Evolutionary conservation across 208 protist species (phyloP), one percentile per base, ranked within the genome.

Genomic region (Acanthamoeba castellanii): DNA sequence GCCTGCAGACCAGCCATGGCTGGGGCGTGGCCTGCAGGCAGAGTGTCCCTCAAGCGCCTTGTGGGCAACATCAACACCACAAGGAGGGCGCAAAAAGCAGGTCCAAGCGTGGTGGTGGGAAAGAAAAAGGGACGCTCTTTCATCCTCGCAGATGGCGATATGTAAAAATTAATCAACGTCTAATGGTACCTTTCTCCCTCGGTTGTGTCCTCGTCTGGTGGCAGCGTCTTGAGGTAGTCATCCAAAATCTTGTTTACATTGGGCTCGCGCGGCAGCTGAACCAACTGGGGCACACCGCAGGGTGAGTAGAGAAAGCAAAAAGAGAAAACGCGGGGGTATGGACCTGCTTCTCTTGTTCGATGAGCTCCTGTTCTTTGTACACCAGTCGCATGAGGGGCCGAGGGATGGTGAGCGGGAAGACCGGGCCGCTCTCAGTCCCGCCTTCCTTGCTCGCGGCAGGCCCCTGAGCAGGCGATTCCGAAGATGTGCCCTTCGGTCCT

Each of bases 221-320:
- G 81, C n/a, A 88, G 50, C 6, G 81, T 88, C 20, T 22, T 14
- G 16, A 88, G 52, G 27, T 88, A 88, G 22, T 61, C 50, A 30
- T 88, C 81, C 22, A 88, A 45, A 45, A 88, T 88, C 50, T 64
- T 57, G 52, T 88, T 88, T n/a, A 88, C 81, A 25, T 64, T 88
- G 18, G 81, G 81, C 18, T 88, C 81, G n/a, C 81, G 42, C 47
- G 81, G 81, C 81, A 88, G 22, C 2, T 64, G 42, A 57, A 88
- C 6, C 50, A 88, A 42, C 81, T 88, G 45, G 18, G 30, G 64
- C 4, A 32, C 32, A 66, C 2, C 16, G 61, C 61, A 50, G 42
- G 37, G 55, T 59, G 55, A 34, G 16, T 25, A 76, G 27, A 76
- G 14, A 30, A 76, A 74, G 13, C n/a, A 81, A 81, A 47, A 14